These are phyloP conservation scores for Cyclospora cayetanensis DNA, from an alignment of 169 alveolate genomes.

Conservation along the genomic window DNA sequence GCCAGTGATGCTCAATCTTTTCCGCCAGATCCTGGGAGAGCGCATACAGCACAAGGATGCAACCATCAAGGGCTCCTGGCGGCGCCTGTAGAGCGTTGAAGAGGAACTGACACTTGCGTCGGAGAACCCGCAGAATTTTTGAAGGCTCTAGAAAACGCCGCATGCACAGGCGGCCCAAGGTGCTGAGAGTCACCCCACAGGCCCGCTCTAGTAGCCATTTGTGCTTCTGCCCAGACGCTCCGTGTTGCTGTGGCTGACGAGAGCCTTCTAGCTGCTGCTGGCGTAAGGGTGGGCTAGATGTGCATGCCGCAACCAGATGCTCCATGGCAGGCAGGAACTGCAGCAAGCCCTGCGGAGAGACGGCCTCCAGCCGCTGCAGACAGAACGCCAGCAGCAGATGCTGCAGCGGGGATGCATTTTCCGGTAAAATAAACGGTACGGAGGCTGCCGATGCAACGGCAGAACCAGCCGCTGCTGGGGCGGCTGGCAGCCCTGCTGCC, in stretches of 20 bases:
- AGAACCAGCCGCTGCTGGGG: background rate
- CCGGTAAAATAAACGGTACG: constrained; percentile 11
- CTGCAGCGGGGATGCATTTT: constrained; percentile 8
- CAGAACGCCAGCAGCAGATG: constrained; percentile 37
- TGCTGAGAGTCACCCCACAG: constrained; percentile 10
- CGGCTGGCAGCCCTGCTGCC: background rate
- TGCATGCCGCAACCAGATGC: background rate
- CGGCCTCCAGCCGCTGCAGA: constrained; percentile 46
- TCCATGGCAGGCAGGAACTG: constrained; percentile 32
- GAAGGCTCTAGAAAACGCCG: constrained; percentile 6
- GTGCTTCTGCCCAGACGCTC: background rate
- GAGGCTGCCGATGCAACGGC: background rate
- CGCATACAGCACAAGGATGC: background rate
- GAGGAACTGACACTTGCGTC: constrained; percentile 17
- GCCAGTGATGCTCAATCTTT: background rate
- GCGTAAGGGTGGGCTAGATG: background rate
- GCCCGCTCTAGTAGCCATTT: constrained; percentile 19
- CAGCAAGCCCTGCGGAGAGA: constrained; percentile 20
- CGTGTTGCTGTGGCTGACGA: too few relatives aligned
- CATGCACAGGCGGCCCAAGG: constrained; percentile 54
- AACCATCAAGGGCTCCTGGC: background rate
- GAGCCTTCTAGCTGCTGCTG: background rate
- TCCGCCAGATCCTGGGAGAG: constrained; percentile 40
- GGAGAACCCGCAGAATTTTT: constrained; percentile 15
- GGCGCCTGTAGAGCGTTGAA: constrained; percentile 5